phyloP scores from a whole-genome alignment of 208 protist genomes.

The Herpetomonas samuelpessoai region DNA sequence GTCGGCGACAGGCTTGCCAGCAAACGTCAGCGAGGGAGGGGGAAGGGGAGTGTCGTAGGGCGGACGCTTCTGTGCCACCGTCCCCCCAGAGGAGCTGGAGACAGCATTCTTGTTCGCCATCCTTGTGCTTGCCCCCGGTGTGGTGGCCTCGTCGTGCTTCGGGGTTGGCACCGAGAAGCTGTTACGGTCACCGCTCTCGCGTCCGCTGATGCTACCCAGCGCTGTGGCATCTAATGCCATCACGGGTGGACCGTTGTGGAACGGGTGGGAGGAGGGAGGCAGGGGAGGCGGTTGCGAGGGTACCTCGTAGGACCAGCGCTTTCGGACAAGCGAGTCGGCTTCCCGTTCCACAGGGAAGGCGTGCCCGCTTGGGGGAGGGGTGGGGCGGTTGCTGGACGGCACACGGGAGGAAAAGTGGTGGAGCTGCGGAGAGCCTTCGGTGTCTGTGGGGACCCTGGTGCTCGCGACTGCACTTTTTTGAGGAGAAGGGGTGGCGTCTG shows the following conservation, averaged over 20 bases:
- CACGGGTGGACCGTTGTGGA: background rate
- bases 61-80: background rate
- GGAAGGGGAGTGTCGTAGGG: background rate
- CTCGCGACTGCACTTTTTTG: no score
- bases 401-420: conserved; percentile 17
- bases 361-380: no score
- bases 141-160: background rate
- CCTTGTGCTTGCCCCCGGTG: background rate
- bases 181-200: background rate
- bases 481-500: no score
- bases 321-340: no score
- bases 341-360: no score
- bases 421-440: no score
- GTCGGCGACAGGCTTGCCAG: background rate
- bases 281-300: no score
- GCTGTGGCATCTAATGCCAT: background rate
- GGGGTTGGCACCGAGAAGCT: background rate
- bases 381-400: conserved; percentile 37
- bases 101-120: no score
- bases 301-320: no score
- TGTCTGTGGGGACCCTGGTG: no score
- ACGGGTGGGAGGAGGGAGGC: background rate
- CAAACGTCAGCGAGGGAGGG: background rate
- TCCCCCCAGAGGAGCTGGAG: background rate
- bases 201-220: background rate